phyloP scores from a whole-genome alignment of 2,329 filamentous ascomycete genomes.

The Paracoccidioides brasiliensis region DNA sequence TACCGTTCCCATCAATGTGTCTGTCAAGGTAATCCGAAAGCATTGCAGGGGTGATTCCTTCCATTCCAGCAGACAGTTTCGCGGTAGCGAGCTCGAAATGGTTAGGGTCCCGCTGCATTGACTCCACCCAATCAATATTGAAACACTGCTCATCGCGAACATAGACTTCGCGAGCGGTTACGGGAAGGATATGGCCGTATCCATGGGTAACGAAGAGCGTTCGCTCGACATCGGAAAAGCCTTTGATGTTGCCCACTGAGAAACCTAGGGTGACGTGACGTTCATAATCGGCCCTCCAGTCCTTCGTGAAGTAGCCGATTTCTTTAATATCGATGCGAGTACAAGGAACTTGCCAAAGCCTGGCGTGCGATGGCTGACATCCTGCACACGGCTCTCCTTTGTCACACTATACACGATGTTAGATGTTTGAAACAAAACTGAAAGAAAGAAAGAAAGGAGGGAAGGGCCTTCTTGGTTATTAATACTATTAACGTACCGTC shows the following conservation, averaged over 20 bases:
- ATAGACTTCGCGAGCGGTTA: conserved; percentile 86
- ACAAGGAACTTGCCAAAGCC: conserved; percentile 94
- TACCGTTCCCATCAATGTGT: conserved; percentile 79
- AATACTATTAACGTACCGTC: conserved; percentile 39
- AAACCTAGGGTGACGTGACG: conserved; percentile 76
- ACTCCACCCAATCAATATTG: conserved; percentile 86
- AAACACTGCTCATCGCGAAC: conserved; percentile 89
- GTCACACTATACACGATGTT: conserved; percentile 47
- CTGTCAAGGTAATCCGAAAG: conserved; percentile 89
- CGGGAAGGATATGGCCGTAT: conserved; percentile 83
- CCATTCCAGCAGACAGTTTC: conserved; percentile 75
- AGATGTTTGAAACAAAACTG: conserved; percentile 2
- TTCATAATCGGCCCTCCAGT: conserved; percentile 96
- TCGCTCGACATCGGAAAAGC: conserved; percentile 50
- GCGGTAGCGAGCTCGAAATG: conserved; percentile 80
- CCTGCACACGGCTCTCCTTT: conserved; percentile 93
- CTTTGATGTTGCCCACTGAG: conserved; percentile 90
- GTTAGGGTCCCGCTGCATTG: conserved; percentile 58
- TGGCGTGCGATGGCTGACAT: conserved; percentile 88
- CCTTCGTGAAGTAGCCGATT: conserved; percentile 97
- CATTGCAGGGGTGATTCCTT: conserved; percentile 68
- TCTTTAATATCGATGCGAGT: conserved; percentile 98
- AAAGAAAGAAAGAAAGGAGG: not conserved
- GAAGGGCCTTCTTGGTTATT: not conserved
- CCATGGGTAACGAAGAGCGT: conserved; percentile 91